Evolutionary conservation across 441 rosid species (phyloP).

Genomic region (Populus tomentosa): DNA sequence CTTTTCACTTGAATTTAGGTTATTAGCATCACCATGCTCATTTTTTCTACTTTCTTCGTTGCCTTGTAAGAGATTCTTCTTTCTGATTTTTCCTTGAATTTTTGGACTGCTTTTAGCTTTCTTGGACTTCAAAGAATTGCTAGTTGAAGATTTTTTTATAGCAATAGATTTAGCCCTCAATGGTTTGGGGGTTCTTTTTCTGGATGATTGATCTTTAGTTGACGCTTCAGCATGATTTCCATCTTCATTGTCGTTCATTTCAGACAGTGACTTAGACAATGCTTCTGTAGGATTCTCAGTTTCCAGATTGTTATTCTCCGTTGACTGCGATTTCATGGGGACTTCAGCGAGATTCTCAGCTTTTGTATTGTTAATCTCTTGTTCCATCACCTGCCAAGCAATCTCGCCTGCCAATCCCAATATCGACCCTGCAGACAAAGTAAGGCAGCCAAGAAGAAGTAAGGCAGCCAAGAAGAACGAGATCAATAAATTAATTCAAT

Average conservation of each 20-base stretch:
- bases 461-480: not conserved
- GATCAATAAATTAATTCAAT: not conserved
- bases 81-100: conserved; percentile 17
- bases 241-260: conserved; percentile 3
- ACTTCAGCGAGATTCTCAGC: conserved; percentile 5
- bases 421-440: not conserved
- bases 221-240: conserved; percentile 20
- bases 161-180: conserved; percentile 34
- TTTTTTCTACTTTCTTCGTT: conserved; percentile 16
- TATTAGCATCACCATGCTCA: conserved; percentile 18
- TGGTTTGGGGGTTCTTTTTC: conserved; percentile 28
- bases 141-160: conserved; percentile 33
- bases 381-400: conserved; percentile 27
- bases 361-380: conserved; percentile 23
- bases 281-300: conserved; percentile 4
- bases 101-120: conserved; percentile 21
- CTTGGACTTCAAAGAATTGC: conserved; percentile 22
- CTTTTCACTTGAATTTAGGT: conserved; percentile 31
- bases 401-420: not conserved
- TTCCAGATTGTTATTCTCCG: not conserved
- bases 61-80: conserved; percentile 9
- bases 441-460: too few relatives aligned
- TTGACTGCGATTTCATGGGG: not conserved
- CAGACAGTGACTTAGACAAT: not conserved
- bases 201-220: conserved; percentile 29